phyloP scores from a whole-genome alignment of 768 basidiomycete species.

The Mycena leptocephala region DNA sequence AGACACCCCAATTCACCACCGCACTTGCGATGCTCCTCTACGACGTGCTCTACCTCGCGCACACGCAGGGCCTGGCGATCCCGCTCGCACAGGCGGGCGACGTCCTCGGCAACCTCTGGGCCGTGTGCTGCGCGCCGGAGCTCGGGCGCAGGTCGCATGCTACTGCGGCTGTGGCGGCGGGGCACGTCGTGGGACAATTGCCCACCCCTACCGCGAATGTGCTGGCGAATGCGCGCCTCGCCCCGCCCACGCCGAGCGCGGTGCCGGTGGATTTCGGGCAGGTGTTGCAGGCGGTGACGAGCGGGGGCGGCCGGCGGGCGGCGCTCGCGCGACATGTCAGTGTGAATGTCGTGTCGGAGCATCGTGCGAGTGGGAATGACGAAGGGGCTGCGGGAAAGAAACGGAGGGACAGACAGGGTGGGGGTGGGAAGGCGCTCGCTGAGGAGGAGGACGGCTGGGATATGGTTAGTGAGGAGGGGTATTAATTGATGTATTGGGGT shows the following conservation, averaged over 20 bases:
- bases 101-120: constrained; percentile 83
- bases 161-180: no score
- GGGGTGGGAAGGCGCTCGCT: constrained; percentile 49
- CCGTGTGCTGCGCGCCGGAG: constrained; percentile 83
- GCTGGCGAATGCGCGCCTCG: constrained; percentile 46
- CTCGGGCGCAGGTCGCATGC: constrained; percentile 61
- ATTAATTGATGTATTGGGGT: no score
- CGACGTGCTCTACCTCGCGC: no score
- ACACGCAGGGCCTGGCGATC: no score
- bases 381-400: not conserved
- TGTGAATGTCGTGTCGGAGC: constrained; percentile 18
- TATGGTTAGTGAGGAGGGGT: constrained; percentile 53
- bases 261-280: constrained; percentile 85
- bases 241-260: constrained; percentile 74
- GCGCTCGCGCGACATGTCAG: constrained; percentile 31
- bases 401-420: constrained; percentile 28
- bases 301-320: constrained; percentile 35
- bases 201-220: no score
- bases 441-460: constrained; percentile 71
- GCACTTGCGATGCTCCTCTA: no score
- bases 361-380: not conserved
- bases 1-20: no score
- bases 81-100: no score
- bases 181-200: no score
- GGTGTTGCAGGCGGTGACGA: constrained; percentile 83